phyloP scores from a whole-genome alignment of 257 asterid species.

The Salvia splendens region DNA sequence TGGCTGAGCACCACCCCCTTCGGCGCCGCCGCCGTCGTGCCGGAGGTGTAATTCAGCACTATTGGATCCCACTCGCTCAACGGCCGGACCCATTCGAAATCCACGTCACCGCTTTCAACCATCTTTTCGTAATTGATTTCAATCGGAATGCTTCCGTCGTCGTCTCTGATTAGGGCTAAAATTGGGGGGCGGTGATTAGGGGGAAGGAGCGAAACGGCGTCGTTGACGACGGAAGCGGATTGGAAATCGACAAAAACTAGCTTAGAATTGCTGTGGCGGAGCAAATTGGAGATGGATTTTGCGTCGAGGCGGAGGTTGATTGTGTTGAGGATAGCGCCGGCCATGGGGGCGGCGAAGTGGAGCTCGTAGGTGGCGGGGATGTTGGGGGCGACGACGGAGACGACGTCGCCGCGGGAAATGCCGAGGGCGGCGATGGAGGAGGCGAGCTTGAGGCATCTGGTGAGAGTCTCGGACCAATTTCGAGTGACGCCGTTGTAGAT shows the following conservation, averaged over 20 bases:
- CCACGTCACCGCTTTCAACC: conserved; percentile 17
- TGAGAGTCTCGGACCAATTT: conserved; percentile 26
- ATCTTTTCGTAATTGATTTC: neutral
- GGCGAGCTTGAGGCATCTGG: conserved; percentile 28
- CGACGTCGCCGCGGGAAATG: conserved; percentile 32
- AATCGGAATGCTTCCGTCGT: neutral
- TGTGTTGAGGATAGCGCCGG: conserved; percentile 14
- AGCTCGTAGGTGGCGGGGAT: conserved; percentile 36
- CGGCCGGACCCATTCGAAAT: conserved; percentile 37
- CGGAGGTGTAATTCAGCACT: conserved; percentile 52
- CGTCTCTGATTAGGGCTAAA: conserved; percentile 6
- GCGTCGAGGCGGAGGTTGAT: conserved; percentile 23
- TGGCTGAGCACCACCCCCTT: conserved; percentile 54
- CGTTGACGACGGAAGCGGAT: neutral
- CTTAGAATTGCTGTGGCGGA: conserved; percentile 28
- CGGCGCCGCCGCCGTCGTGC: conserved; percentile 49
- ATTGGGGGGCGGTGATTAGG: neutral
- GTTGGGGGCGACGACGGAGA: conserved; percentile 35
- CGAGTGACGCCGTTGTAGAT: conserved; percentile 6
- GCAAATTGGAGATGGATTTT: conserved; percentile 1
- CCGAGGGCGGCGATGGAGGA: conserved; percentile 32
- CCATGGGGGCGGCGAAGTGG: conserved; percentile 31
- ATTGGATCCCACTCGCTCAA: conserved; percentile 48
- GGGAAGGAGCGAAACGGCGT: conserved; percentile 12
- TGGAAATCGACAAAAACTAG: conserved; percentile 37